Evolutionary conservation across 2,329 filamentous ascomycete genomes (phyloP).

Genomic region (Gnomoniopsis sp.): DNA sequence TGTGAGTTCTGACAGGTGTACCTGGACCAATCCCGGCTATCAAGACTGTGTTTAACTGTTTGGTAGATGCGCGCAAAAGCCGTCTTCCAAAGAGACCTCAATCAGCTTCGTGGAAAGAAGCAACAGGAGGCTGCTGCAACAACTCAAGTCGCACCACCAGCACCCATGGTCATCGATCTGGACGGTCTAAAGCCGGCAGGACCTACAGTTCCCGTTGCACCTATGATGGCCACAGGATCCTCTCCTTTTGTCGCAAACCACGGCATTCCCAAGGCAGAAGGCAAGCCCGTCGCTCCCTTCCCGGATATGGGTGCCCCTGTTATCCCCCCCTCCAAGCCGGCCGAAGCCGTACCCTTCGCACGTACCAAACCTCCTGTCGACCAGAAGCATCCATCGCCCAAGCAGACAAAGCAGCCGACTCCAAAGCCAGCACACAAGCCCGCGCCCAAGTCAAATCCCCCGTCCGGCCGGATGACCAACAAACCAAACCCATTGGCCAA

Average conservation of each 20-base stretch:
- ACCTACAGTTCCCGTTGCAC: conserved; percentile 13
- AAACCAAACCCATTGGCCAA: conserved; percentile 17
- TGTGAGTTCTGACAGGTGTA: conserved; percentile 4
- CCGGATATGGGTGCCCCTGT: conserved; percentile 16
- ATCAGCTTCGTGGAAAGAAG: conserved; percentile 8
- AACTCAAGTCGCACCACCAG: conserved; percentile 12
- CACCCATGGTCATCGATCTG: conserved; percentile 18
- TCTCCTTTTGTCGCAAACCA: conserved; percentile 14
- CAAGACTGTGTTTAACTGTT: background rate
- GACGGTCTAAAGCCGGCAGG: conserved; percentile 9
- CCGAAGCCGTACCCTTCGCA: conserved; percentile 6
- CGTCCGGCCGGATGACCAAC: conserved; percentile 9
- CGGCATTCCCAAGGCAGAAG: conserved; percentile 7
- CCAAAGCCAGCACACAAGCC: conserved; percentile 8
- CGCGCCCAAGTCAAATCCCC: conserved; percentile 9
- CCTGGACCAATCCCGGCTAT: background rate
- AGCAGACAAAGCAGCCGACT: conserved; percentile 3
- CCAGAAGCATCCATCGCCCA: conserved; percentile 13
- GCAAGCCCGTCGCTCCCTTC: conserved; percentile 16
- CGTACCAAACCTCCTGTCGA: conserved; percentile 9
- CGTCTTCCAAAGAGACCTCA: conserved; percentile 16
- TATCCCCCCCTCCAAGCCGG: background rate
- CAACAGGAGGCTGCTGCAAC: conserved; percentile 5
- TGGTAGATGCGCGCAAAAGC: conserved; percentile 16
- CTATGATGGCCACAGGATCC: conserved; percentile 13